Evolutionary conservation across 169 alveolate genomes (phyloP), one percentile per base, ranked within the genome.

Genomic region (Eimeria zaria): DNA sequence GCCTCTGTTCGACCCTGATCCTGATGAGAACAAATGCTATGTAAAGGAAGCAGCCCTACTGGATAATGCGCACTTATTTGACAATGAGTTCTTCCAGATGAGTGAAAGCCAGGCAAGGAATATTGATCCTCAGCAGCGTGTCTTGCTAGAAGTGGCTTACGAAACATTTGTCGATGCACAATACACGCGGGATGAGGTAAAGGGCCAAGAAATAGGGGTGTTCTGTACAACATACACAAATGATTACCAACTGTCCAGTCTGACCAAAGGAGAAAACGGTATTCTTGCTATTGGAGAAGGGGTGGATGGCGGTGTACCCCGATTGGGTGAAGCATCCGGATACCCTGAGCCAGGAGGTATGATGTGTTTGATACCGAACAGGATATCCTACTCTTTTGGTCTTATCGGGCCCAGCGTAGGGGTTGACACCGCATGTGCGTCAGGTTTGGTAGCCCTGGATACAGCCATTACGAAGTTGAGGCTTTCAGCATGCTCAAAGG

Each of bases 51-150:
- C 97, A 2, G 96, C 97, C 58, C 87, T 97, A 30, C 95, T 97
- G 48, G 97, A 95, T 39, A 27, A 84, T 58, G 93, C 97, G 1
- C 97, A 96, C 60, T 41, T 74, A 30, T 97, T 97, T 78, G 97
- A 96, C 89, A 95, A 97, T 95, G 91, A 78, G 53, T 93, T 81
- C 60, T 97, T 97, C 78, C 60, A 71, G 36, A 92, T 97, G 60
- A 87, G 88, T n/a, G 85, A 95, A 20, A 76, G 58, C 3, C 97
- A 97, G 88, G 95, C 97, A 6, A 83, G 87, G 27, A 58, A 95
- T 11, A 97, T 97, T 88, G 98, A 97, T 73, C 98, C 98, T n/a
- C 98, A 96, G 85, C 98, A 97, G 96, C 95, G 98, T 36, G 53
- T 97, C 62, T 22, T 97, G 41, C 96, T 97, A 41, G 97, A 97